Percentiles rank a stretch among this genome's conserved stretches.
Conservation (phyloP, 2,329 filamentous ascomycete species). For the Apiospora hydei region DNA sequence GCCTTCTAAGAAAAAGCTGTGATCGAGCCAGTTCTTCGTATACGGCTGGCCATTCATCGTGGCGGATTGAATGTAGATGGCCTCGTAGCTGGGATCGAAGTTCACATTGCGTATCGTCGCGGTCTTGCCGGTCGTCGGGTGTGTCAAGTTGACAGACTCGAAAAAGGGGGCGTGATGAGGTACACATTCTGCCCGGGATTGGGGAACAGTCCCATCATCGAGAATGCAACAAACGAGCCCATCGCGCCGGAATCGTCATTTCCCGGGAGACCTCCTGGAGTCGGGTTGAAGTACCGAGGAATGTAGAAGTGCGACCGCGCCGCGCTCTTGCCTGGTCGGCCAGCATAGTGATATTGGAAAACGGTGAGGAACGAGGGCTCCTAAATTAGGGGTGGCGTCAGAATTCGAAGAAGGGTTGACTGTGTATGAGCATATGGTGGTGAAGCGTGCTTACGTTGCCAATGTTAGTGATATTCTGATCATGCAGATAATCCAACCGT, state of each 20-base stretch:
- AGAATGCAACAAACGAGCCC: conserved; percentile 70
- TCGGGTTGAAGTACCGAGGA: conserved; percentile 67
- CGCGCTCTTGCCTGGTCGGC: conserved; percentile 64
- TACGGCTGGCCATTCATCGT: conserved; percentile 67
- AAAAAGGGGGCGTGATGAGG: conserved; percentile 75
- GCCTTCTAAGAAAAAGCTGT: conserved; percentile 72
- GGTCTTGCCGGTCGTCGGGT: conserved; percentile 63
- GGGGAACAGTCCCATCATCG: conserved; percentile 76
- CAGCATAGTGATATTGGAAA: conserved; percentile 75
- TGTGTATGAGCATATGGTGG: conserved; percentile 49
- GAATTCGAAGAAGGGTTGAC: conserved; percentile 56
- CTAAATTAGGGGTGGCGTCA: neutral
- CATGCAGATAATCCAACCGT: conserved; percentile 70
- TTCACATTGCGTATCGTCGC: conserved; percentile 67
- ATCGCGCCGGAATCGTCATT: conserved; percentile 77
- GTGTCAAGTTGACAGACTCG: conserved; percentile 63
- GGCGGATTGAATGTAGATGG: conserved; percentile 71
- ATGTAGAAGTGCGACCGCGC: conserved; percentile 69
- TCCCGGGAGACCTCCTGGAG: conserved; percentile 67
- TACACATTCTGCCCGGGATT: conserved; percentile 65
- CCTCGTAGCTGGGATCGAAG: conserved; percentile 65
- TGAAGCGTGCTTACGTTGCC: conserved; percentile 53
- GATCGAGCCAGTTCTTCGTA: conserved; percentile 71
- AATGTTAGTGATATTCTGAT: conserved; percentile 69
- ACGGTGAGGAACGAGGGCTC: conserved; percentile 66